These are phyloP conservation scores for Wickerhamomyces ciferrii DNA, from an alignment of 805 yeast genomes.

Conservation along the genomic window DNA sequence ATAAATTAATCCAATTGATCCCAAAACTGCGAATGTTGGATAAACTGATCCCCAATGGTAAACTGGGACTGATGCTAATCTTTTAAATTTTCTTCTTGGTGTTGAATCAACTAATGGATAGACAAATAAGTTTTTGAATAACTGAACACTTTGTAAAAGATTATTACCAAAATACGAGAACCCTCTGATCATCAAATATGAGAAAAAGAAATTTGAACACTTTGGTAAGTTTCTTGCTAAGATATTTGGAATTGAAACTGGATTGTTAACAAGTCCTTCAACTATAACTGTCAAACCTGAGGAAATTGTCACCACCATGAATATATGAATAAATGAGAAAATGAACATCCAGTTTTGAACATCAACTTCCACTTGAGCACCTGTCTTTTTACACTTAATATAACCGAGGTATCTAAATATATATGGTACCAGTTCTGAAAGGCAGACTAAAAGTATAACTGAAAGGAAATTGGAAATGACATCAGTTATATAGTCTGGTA, in stretches of 20 bases:
- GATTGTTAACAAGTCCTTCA: slow-evolving; percentile 58
- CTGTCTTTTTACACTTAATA: slow-evolving; percentile 55
- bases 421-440: slow-evolving; percentile 58
- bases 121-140: slow-evolving; percentile 34
- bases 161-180: slow-evolving; percentile 71
- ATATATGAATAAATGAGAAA: slow-evolving; percentile 77
- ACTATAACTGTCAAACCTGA: slow-evolving; percentile 66
- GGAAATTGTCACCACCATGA: slow-evolving; percentile 79
- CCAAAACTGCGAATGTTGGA: slow-evolving; percentile 73
- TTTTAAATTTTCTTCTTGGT: slow-evolving; percentile 50
- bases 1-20: slow-evolving; percentile 73
- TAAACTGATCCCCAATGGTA: slow-evolving; percentile 75
- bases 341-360: slow-evolving; percentile 74
- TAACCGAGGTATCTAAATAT: slow-evolving; percentile 50
- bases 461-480: slow-evolving; percentile 63
- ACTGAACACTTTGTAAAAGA: slow-evolving; percentile 52
- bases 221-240: slow-evolving; percentile 79
- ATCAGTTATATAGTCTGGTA: slow-evolving; percentile 50
- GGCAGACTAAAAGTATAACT: slow-evolving; percentile 53
- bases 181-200: slow-evolving; percentile 71
- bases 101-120: slow-evolving; percentile 41
- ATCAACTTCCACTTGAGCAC: slow-evolving; percentile 60
- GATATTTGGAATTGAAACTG: slow-evolving; percentile 65
- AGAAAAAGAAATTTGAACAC: slow-evolving; percentile 81
- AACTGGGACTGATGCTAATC: slow-evolving; percentile 38